These are phyloP conservation scores for Elsinoe batatas DNA, from an alignment of 2,329 filamentous ascomycete species.

Conservation along the genomic window DNA sequence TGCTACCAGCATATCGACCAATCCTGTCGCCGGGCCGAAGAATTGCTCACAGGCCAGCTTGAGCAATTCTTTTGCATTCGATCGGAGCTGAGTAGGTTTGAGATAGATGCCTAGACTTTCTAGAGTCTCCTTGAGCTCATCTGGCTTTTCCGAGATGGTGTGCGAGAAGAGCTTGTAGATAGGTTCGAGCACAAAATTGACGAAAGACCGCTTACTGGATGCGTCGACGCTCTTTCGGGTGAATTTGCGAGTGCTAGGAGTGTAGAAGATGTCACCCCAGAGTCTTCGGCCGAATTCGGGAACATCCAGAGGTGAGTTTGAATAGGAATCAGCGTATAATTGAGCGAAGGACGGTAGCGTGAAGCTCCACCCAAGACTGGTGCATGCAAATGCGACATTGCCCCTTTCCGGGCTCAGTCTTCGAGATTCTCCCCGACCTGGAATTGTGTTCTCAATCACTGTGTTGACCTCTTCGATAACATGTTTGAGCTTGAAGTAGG, in stretches of 20 bases:
- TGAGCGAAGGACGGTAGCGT: constrained; percentile 88
- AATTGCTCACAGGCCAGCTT: constrained; percentile 90
- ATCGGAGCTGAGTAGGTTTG: constrained; percentile 86
- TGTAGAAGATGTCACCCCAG: constrained; percentile 97
- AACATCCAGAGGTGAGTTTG: constrained; percentile 48
- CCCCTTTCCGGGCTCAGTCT: constrained; percentile 91
- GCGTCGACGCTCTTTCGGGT: constrained; percentile 79
- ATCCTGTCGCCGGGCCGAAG: constrained; percentile 79
- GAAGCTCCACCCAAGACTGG: constrained; percentile 93
- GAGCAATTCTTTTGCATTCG: constrained; percentile 79
- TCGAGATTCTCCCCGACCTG: constrained; percentile 66
- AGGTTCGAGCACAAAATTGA: constrained; percentile 89
- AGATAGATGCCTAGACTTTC: constrained; percentile 69
- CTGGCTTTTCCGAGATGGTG: constrained; percentile 81
- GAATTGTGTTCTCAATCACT: constrained; percentile 77
- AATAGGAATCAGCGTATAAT: constrained; percentile 87
- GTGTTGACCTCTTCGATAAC: constrained; percentile 98
- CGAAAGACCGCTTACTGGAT: constrained; percentile 72
- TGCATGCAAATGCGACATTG: constrained; percentile 94
- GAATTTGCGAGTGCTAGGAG: constrained; percentile 80
- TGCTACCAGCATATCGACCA: constrained; percentile 89
- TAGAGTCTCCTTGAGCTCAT: constrained; percentile 71
- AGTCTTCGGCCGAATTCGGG: constrained; percentile 74
- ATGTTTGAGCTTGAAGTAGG: constrained; percentile 98
- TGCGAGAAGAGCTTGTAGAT: constrained; percentile 97